Evolutionary conservation across 106 monocot species (phyloP).

Genomic region (Alisma plantagoaquatica): DNA sequence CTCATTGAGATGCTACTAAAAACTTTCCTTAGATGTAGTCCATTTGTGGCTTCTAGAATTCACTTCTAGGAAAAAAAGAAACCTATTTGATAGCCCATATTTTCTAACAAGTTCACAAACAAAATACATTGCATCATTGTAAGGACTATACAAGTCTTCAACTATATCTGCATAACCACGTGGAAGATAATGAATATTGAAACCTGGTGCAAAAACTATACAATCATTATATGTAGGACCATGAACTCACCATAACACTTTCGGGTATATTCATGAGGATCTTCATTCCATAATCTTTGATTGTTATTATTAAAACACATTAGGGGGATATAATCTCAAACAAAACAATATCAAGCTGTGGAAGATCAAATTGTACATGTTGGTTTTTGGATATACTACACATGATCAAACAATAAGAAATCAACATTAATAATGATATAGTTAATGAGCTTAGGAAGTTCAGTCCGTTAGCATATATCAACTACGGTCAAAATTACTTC

Average conservation of each 20-base stretch:
- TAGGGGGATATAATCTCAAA: constrained; percentile 94
- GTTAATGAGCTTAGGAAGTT: too few relatives aligned
- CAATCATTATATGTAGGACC: neutral
- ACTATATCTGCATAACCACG: constrained; percentile 95
- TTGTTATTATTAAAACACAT: constrained; percentile 98
- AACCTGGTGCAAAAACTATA: neutral
- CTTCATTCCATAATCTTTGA: constrained; percentile 86
- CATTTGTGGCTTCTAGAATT: constrained; percentile 48
- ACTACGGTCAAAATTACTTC: too few relatives aligned
- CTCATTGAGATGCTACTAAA: constrained; percentile 50
- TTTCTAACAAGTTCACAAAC: constrained; percentile 93
- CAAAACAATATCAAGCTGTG: constrained; percentile 73
- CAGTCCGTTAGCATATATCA: too few relatives aligned
- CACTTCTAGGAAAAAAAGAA: too few relatives aligned
- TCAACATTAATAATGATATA: too few relatives aligned
- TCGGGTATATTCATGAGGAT: constrained; percentile 97
- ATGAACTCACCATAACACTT: constrained; percentile 84
- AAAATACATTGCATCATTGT: constrained; percentile 97
- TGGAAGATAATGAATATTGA: neutral
- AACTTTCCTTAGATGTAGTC: constrained; percentile 42
- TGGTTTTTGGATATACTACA: constrained; percentile 82
- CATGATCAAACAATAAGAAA: too few relatives aligned
- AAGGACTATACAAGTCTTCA: constrained; percentile 96
- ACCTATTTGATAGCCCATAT: too few relatives aligned
- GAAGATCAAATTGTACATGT: constrained; percentile 73